Base-by-base conservation (phyloP, 352 stramenopile genomes). In the Phytopythium delawarense region DNA sequence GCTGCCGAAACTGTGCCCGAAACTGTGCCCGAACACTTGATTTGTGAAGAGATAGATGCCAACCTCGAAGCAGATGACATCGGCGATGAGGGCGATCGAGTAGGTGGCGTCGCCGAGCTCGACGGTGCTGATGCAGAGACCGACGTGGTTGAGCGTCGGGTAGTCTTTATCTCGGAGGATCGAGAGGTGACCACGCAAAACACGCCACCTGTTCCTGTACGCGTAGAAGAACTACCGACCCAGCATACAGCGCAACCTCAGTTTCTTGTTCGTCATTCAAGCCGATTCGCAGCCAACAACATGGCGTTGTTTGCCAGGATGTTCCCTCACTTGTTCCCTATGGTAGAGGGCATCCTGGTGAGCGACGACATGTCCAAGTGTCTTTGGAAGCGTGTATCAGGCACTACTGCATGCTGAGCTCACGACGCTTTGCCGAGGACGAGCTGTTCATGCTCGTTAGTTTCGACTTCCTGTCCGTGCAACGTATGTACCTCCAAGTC, bases 301-400 rank as follows among this genome's bases (percentile, higher is more conserved):
- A 40, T 16, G 0, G 35, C 35, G 12, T 40, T 40, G 35, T 40
- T 40, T 15, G 7, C 44, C n/a, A 28, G 23, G 40, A 30, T 21
- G 42, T 61, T 61, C 32, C 62, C 56, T 3, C 62, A 68, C 39
- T 30, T 61, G 9, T 57, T 64, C 55, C 62, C 0, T 68, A 53
- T 28, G 39, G 56, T 0, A 16, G 56, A 28, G 62, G 56, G 0
- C 49, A 60, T 18, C 56, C 56, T 2, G 56, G 56, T n/a, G 57
- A 69, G 13, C 0, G 5, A 2, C 18, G 53, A 2, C 12, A n/a
- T n/a, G 32, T 49, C 16, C 18, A 25, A 6, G 53, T 62, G 30
- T 66, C 53, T 2, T 16, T 48, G 3, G 50, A 62, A 32, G 53
- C 35, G 9, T 39, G 18, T 13, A 53, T 66, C 20, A 32, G 61